Evolutionary conservation across 108 stramenopile species (phyloP).

Genomic region (Conticribra weissflogii): DNA sequence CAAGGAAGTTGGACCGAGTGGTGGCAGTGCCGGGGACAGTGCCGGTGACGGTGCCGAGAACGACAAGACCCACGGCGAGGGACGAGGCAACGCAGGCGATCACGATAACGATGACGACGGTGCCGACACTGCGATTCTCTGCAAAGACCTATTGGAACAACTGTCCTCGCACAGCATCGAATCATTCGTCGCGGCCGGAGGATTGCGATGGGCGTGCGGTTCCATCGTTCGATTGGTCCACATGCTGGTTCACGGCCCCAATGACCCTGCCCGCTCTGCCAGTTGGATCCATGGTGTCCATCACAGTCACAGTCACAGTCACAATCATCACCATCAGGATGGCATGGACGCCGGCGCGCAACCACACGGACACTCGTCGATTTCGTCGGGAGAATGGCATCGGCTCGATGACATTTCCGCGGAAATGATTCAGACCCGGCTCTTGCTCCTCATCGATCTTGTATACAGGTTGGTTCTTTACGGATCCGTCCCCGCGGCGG

Average conservation of each 20-base stretch:
- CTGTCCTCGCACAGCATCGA: constrained; percentile 33
- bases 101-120: background rate
- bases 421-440: constrained; percentile 36
- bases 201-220: constrained; percentile 42
- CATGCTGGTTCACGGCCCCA: constrained; percentile 28
- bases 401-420: constrained; percentile 5
- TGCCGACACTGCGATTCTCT: constrained; percentile 3
- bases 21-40: no score
- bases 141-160: constrained; percentile 10
- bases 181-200: constrained; percentile 45
- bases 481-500: constrained; percentile 43
- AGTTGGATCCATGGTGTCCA: no score
- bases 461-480: constrained; percentile 44
- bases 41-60: no score
- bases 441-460: constrained; percentile 39
- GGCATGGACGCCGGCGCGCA: no score
- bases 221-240: constrained; percentile 37
- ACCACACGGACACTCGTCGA: no score
- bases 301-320: no score
- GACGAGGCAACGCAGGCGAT: background rate
- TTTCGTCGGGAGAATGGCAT: background rate
- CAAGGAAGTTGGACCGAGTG: no score
- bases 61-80: no score
- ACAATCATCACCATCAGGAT: no score
- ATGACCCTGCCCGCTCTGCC: no score